Conservation (phyloP, 106 monocot genomes). For the Dioscorea alata region DNA sequence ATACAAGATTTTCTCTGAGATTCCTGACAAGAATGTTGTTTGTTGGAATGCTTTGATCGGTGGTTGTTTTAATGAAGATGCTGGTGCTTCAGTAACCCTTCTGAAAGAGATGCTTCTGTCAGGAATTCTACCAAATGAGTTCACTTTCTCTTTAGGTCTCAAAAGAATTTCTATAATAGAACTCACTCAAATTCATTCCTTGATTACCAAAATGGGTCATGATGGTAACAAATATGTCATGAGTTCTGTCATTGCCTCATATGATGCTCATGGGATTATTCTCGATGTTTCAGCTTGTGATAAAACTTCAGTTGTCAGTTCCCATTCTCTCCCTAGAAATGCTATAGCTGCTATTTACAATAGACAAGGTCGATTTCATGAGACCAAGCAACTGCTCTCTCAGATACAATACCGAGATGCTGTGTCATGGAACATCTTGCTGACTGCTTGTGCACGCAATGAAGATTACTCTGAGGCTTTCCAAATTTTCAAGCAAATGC, state of each 20-base stretch:
- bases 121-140: constrained; percentile 47
- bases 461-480: constrained; percentile 44
- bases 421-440: constrained; percentile 67
- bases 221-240: constrained; percentile 42
- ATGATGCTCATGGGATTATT: constrained; percentile 29
- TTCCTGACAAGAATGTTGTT: constrained; percentile 35
- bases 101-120: constrained; percentile 49
- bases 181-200: constrained; percentile 49
- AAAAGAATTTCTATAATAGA: constrained; percentile 24
- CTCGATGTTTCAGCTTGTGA: constrained; percentile 29
- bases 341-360: constrained; percentile 55
- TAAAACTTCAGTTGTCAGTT: not conserved
- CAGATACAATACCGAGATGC: constrained; percentile 26
- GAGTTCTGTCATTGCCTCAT: constrained; percentile 45
- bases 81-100: constrained; percentile 9
- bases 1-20: constrained; percentile 24
- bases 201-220: constrained; percentile 56
- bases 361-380: constrained; percentile 28
- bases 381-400: constrained; percentile 41
- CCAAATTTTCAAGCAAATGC: constrained; percentile 47
- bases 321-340: constrained; percentile 25
- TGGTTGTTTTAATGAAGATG: constrained; percentile 15
- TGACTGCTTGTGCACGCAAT: constrained; percentile 46
- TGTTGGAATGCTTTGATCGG: constrained; percentile 59
- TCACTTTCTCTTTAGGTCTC: constrained; percentile 57